Base-by-base conservation (phyloP, 2,329 filamentous ascomycete genomes). In the Cladophialophora bantiana region DNA sequence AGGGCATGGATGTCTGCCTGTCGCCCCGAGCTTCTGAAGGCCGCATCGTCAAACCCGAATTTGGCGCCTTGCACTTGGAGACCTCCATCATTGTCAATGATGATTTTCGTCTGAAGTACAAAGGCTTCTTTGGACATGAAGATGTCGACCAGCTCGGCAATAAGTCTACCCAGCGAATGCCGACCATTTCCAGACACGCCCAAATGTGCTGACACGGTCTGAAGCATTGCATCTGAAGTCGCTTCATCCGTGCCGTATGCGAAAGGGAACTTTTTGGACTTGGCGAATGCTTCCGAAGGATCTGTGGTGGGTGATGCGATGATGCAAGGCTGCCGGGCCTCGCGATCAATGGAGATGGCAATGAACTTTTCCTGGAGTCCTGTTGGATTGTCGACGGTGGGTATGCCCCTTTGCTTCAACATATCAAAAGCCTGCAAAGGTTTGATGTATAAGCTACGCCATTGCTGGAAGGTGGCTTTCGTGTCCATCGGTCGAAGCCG, bases 1-100 rank as follows among this genome's bases (percentile, higher is more conserved):
- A 89, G 78, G 6, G 77, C 76, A 72, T 90, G 88, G 34, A 91
- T 80, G 55, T 86, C 85, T 48, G 80, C 77, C 67, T 91, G 88
- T 1, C 89, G 84, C n/a, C 83, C 83, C 1, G 82, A 82, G 73
- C 85, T 89, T 63, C 84, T 83, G 77, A 86, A 88, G 0, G 89
- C 88, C 1, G 89, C 88, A 78, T 91, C 89, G 77, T 92, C 90
- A 78, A 92, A 90, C 66, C 86, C 85, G 72, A 91, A 86, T 56
- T 82, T 81, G 0, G 88, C 84, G 45, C 79, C 80, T 36, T 83
- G 82, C 15, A 89, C 78, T 60, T 85, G 79, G 0, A 90, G 72
- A 1, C 75, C 74, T 18, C 82, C 79, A 13, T 70, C 68, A 10
- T 79, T 75, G 12, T 74, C 62, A 20, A 85, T 73, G 1, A 82